Evolutionary conservation across 495 filamentous ascomycete genomes (phyloP).

Genomic region (Rostrohypoxylon terebratum): DNA sequence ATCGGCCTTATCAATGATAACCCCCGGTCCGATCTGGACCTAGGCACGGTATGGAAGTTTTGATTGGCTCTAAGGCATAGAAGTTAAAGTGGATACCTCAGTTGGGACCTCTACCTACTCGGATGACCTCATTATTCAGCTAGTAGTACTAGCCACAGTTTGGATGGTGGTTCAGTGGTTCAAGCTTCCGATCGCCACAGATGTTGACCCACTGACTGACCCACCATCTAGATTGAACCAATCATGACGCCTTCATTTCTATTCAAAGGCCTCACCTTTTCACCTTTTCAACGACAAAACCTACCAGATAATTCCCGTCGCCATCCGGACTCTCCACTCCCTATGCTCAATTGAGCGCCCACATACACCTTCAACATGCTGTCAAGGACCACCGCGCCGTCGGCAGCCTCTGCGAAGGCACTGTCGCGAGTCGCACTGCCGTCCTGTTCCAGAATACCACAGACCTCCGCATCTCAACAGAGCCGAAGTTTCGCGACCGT

Average conservation of each 20-base stretch:
- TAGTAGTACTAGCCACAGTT: slow-evolving; percentile 28
- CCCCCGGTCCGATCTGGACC: neutral
- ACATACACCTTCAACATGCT: slow-evolving; percentile 55
- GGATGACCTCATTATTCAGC: slow-evolving; percentile 44
- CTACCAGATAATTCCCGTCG: slow-evolving; percentile 40
- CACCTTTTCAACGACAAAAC: slow-evolving; percentile 42
- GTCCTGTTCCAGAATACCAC: slow-evolving; percentile 58
- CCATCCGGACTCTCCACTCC: slow-evolving; percentile 58
- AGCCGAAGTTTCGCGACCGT: slow-evolving; percentile 81
- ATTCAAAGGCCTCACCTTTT: slow-evolving; percentile 52
- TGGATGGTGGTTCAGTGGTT: slow-evolving; percentile 16
- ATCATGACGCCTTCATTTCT: slow-evolving; percentile 45
- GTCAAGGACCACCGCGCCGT: slow-evolving; percentile 60
- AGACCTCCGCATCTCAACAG: slow-evolving; percentile 52
- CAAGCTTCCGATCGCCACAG: slow-evolving; percentile 34
- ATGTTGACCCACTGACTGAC: slow-evolving; percentile 14
- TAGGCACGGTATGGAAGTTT: slow-evolving; percentile 8
- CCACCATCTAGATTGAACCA: slow-evolving; percentile 24
- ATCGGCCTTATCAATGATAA: neutral
- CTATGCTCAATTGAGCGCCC: slow-evolving; percentile 60
- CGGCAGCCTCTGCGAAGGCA: slow-evolving; percentile 57
- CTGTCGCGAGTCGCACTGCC: slow-evolving; percentile 54
- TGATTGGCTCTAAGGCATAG: neutral
- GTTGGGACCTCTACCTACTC: too few species aligned
- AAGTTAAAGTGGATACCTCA: too few species aligned